A percentile compares a stretch with the other conserved stretches of the same genome.
phyloP scores from a whole-genome alignment of 1,284 basidiomycete genomes.

The Phenoliferia sp. region DNA sequence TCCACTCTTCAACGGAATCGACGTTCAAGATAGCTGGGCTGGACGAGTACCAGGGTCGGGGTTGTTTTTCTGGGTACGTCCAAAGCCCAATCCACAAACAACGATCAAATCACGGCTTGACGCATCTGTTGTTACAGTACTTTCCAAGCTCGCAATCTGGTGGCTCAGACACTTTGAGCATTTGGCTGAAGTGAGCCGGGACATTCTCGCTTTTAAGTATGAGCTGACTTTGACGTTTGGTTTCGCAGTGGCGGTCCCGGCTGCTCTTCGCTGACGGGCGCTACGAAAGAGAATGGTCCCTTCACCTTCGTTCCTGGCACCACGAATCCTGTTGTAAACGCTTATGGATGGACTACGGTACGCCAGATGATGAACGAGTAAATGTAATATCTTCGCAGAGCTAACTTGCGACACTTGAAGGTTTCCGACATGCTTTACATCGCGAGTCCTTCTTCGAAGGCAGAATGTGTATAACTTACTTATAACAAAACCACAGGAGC shows the following conservation, averaged over 20 bases:
- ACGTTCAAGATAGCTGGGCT: not conserved
- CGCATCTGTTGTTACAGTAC: not conserved
- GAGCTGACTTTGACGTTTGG: not conserved
- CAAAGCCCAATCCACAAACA: not conserved
- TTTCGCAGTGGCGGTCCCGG: not conserved
- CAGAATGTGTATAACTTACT: not conserved
- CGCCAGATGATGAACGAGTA: not conserved
- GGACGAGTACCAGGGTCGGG: not conserved
- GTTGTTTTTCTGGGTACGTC: not conserved
- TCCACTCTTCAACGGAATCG: not conserved
- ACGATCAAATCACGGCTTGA: not conserved
- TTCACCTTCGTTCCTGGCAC: not conserved
- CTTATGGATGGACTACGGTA: not conserved
- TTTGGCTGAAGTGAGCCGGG: not conserved
- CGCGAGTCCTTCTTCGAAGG: not conserved
- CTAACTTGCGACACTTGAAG: too few species aligned
- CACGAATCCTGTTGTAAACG: not conserved
- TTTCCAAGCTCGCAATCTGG: not conserved
- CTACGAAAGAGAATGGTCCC: not conserved
- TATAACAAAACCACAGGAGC: not conserved
- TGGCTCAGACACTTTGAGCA: not conserved
- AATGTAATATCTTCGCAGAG: not conserved
- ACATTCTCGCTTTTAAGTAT: not conserved
- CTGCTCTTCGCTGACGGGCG: not conserved
- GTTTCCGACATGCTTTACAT: not conserved